A percentile compares a stretch with the other conserved stretches of the same genome.
These are phyloP conservation scores for Sporothrix dimorphospora DNA, from an alignment of 2,329 filamentous ascomycete species.

Conservation along the genomic window DNA sequence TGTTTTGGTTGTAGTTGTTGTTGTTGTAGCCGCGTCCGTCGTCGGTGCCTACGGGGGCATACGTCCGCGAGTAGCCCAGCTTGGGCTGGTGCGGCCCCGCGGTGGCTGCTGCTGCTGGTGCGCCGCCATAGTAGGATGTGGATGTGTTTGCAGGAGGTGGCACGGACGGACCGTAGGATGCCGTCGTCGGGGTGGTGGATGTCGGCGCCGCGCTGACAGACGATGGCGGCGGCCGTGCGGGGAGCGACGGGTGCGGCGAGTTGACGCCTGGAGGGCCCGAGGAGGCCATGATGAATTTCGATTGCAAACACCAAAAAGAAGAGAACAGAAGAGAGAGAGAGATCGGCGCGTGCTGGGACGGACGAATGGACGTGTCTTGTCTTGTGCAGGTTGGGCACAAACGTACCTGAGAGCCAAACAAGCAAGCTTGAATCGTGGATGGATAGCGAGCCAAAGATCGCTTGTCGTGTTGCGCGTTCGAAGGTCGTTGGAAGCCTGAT, in stretches of 20 bases:
- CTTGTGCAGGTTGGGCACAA: conserved; percentile 9
- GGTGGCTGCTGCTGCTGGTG: conserved; percentile 31
- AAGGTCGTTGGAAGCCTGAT: conserved; percentile 14
- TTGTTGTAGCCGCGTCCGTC: conserved; percentile 32
- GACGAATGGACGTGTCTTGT: conserved; percentile 19
- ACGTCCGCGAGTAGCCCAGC: conserved; percentile 37
- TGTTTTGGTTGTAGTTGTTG: conserved; percentile 29
- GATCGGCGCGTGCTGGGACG: neutral
- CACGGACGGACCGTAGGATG: conserved; percentile 28
- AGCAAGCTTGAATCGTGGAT: neutral
- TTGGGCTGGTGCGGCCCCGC: conserved; percentile 37
- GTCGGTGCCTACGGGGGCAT: conserved; percentile 44
- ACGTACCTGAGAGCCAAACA: conserved; percentile 32
- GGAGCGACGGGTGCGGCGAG: conserved; percentile 36
- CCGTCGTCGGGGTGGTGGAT: neutral
- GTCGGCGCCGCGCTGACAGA: neutral
- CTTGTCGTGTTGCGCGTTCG: neutral
- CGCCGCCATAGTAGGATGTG: neutral
- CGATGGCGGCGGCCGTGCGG: conserved; percentile 33
- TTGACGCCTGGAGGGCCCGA: conserved; percentile 36
- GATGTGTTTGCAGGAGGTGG: neutral
- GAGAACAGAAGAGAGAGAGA: neutral
- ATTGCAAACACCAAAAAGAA: conserved; percentile 13
- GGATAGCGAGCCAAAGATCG: neutral
- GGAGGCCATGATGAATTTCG: conserved; percentile 36